phyloP scores from a whole-genome alignment of 2,329 filamentous ascomycete species.

The Colletotrichum melonis region DNA sequence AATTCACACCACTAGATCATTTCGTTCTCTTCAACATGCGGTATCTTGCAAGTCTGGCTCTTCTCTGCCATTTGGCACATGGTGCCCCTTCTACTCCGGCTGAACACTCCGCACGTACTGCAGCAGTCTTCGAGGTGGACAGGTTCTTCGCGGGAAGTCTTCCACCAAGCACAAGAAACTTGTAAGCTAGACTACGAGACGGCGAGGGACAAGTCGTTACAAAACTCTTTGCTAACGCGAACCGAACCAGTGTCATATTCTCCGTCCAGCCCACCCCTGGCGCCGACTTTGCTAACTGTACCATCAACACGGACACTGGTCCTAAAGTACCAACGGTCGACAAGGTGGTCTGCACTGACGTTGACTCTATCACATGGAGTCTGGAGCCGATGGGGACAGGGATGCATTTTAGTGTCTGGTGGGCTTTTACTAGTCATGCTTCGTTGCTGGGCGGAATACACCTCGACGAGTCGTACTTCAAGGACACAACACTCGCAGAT shows the following conservation, averaged over 20 bases:
- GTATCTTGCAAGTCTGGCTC: neutral
- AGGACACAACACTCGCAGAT: slow-evolving; percentile 9
- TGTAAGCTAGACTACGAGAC: slow-evolving; percentile 7
- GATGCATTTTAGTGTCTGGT: slow-evolving; percentile 33
- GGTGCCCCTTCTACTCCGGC: neutral
- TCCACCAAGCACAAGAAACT: slow-evolving; percentile 11
- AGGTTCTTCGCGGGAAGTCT: slow-evolving; percentile 22
- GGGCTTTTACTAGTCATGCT: slow-evolving; percentile 26
- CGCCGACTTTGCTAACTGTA: slow-evolving; percentile 29
- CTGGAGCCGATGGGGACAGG: slow-evolving; percentile 22
- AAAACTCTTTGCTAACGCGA: neutral
- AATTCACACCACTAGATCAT: too few relatives aligned
- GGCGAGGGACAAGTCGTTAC: neutral
- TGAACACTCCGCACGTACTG: neutral
- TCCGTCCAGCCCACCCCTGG: slow-evolving; percentile 15
- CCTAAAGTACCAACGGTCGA: slow-evolving; percentile 23
- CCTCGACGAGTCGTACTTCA: neutral
- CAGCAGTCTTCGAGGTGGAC: slow-evolving; percentile 17
- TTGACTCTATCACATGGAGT: slow-evolving; percentile 26
- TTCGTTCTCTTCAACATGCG: neutral
- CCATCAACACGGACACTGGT: slow-evolving; percentile 14
- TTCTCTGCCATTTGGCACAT: neutral
- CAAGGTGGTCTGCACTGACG: slow-evolving; percentile 13
- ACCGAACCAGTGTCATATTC: slow-evolving; percentile 4
- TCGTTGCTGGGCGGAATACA: slow-evolving; percentile 10